These are phyloP conservation scores for Glycine soja DNA, from an alignment of 306 rosid genomes.

Conservation along the genomic window DNA sequence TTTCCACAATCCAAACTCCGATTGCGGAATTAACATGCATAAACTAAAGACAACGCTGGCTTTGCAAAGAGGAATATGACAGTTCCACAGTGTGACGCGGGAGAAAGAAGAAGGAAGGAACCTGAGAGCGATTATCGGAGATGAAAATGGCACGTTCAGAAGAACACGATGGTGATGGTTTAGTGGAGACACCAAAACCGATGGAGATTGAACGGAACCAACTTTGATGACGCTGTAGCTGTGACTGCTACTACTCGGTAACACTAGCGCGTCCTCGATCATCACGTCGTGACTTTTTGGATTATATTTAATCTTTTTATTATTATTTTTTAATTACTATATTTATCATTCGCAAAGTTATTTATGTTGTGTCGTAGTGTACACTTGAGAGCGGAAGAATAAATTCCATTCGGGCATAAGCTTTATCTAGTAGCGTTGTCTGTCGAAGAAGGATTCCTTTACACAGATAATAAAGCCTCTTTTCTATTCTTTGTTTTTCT, in stretches of 20 bases:
- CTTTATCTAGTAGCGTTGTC: not conserved
- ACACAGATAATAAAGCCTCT: not conserved
- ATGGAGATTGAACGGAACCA: constrained; percentile 26
- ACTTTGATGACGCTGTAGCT: constrained; percentile 4
- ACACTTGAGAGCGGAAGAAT: not conserved
- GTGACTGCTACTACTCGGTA: not conserved
- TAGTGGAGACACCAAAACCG: not conserved
- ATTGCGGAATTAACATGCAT: not conserved
- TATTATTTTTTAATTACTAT: no score
- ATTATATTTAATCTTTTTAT: no score
- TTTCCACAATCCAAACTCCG: not conserved
- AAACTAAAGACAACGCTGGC: not conserved
- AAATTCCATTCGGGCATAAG: not conserved
- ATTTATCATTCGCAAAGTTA: not conserved
- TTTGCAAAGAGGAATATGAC: constrained; percentile 19
- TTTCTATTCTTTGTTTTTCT: not conserved
- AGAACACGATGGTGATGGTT: constrained; percentile 33
- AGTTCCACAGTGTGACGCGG: not conserved
- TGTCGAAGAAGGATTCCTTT: not conserved
- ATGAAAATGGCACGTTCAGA: constrained; percentile 24
- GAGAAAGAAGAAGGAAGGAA: constrained; percentile 33
- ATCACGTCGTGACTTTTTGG: not conserved
- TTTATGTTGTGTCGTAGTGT: not conserved
- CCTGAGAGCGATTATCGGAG: constrained; percentile 45
- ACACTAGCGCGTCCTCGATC: constrained; percentile 1